phyloP scores from a whole-genome alignment of 2,329 filamentous ascomycete genomes.

The Apiospora marii region DNA sequence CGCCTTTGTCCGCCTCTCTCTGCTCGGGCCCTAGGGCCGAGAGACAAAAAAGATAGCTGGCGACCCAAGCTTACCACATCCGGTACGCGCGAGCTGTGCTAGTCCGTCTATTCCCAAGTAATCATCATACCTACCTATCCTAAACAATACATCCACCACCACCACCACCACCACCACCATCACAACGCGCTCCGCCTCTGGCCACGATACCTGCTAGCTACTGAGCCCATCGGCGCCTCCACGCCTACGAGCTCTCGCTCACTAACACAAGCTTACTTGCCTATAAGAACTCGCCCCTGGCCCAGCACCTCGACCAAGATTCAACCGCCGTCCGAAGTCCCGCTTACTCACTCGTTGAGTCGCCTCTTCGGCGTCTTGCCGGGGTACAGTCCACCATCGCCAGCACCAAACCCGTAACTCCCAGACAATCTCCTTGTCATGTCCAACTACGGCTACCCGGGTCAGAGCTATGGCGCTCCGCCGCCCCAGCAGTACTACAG shows the following conservation, averaged over 20 bases:
- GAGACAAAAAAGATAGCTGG: not conserved
- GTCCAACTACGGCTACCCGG: conserved; percentile 44
- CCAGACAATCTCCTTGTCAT: conserved; percentile 31
- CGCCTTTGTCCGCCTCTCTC: conserved; percentile 1
- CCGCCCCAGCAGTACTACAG: conserved; percentile 39
- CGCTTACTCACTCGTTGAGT: conserved; percentile 2
- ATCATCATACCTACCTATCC: not conserved
- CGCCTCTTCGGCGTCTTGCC: conserved; percentile 23
- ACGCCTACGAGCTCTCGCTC: not conserved
- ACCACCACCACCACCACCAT: not conserved
- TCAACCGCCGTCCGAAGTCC: not conserved
- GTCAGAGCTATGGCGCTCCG: conserved; percentile 40
- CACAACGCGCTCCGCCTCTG: conserved; percentile 13
- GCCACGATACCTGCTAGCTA: conserved; percentile 11
- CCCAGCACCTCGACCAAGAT: not conserved
- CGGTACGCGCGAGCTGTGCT: conserved; percentile 16
- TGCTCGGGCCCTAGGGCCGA: not conserved
- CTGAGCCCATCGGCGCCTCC: conserved; percentile 11
- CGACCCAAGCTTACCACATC: conserved; percentile 17
- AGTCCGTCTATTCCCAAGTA: not conserved
- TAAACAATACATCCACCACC: conserved; percentile 14
- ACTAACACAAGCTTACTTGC: not conserved
- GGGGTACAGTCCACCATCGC: conserved; percentile 22
- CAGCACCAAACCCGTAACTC: conserved; percentile 24
- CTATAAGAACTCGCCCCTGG: conserved; percentile 19